Conservation (phyloP, 768 basidiomycete genomes). For the Russula sp. region DNA sequence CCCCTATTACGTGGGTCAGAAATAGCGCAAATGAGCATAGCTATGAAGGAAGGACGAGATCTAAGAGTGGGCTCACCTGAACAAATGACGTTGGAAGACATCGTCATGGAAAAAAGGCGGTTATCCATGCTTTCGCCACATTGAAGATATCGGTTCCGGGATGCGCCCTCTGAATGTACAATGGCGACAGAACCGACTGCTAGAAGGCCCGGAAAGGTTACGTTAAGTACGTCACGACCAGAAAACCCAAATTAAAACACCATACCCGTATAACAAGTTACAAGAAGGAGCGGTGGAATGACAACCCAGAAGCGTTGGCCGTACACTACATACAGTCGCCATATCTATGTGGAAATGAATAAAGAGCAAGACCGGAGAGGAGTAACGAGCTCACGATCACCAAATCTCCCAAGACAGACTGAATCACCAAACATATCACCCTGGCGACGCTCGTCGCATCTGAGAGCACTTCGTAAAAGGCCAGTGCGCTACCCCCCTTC, state of each 20-base stretch:
- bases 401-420: neutral
- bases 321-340: constrained; percentile 20
- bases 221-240: neutral
- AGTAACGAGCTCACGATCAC: neutral
- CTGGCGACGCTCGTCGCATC: neutral
- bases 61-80: constrained; percentile 5
- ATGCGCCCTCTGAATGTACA: neutral
- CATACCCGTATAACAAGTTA: constrained; percentile 15
- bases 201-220: neutral
- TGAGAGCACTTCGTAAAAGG: constrained; percentile 10
- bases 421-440: constrained; percentile 1
- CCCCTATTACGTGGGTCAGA: neutral
- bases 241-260: neutral
- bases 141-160: constrained; percentile 11
- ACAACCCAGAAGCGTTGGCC: neutral
- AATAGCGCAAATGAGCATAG: neutral
- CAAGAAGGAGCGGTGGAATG: constrained; percentile 5
- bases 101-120: constrained; percentile 6
- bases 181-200: neutral
- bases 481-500: neutral
- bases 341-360: constrained; percentile 9
- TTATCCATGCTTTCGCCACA: constrained; percentile 14
- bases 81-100: constrained; percentile 13
- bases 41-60: neutral
- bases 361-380: neutral